phyloP scores from a whole-genome alignment of 441 rosid species.

The Hura crepitans region DNA sequence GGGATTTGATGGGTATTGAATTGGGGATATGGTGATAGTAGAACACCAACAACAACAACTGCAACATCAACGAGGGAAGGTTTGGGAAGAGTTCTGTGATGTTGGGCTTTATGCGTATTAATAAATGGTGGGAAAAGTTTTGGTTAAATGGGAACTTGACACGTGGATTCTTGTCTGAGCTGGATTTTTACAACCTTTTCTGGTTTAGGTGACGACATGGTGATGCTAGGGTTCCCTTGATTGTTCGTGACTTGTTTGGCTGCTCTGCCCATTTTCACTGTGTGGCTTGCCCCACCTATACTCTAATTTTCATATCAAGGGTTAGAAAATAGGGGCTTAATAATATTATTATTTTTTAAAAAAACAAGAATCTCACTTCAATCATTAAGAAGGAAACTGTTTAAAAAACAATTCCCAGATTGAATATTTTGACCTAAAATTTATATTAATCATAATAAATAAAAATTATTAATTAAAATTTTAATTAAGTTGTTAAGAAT shows the following conservation, averaged over 20 bases:
- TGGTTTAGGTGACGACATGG: slow-evolving; percentile 29
- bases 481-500: too few species aligned
- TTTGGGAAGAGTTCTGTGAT: slow-evolving; percentile 18
- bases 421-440: too few species aligned
- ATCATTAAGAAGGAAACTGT: background rate
- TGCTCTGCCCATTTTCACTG: slow-evolving; percentile 25
- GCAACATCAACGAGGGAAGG: background rate
- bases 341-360: background rate
- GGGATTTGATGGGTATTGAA: too few species aligned
- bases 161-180: slow-evolving; percentile 26
- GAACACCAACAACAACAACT: background rate
- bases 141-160: slow-evolving; percentile 17
- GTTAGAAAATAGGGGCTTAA: background rate
- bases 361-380: background rate
- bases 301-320: background rate
- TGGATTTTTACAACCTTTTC: slow-evolving; percentile 18
- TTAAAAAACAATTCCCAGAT: too few species aligned
- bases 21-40: background rate
- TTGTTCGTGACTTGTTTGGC: slow-evolving; percentile 20
- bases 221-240: slow-evolving; percentile 30
- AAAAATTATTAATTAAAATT: too few species aligned
- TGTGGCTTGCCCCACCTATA: background rate
- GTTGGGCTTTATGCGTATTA: slow-evolving; percentile 23
- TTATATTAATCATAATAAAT: too few species aligned
- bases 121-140: slow-evolving; percentile 7